A percentile compares a stretch with the other conserved stretches of the same genome.
These are phyloP conservation scores for Sechiopsis laciniata DNA, from an alignment of 306 rosid species.

Conservation along the genomic window DNA sequence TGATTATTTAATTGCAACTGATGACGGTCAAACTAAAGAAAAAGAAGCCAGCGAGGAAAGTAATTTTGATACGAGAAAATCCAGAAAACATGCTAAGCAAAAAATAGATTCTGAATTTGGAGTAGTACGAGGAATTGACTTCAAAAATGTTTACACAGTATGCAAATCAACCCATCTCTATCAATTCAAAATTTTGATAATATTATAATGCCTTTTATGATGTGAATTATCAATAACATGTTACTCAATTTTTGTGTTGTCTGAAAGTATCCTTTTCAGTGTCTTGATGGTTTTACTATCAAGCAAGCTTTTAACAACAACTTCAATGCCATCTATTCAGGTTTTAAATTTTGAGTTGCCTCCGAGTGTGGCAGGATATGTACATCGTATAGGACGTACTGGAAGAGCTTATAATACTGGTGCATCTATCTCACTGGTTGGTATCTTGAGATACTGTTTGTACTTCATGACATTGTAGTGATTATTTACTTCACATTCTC, in stretches of 20 bases:
- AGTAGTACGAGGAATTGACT: slow-evolving; percentile 91
- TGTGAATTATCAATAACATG: background rate
- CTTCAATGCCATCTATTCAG: slow-evolving; percentile 36
- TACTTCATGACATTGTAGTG: background rate
- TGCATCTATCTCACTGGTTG: slow-evolving; percentile 82
- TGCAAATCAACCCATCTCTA: slow-evolving; percentile 17
- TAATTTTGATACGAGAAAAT: slow-evolving; percentile 37
- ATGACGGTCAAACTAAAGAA: slow-evolving; percentile 61
- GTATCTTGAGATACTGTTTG: slow-evolving; percentile 26
- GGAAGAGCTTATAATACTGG: slow-evolving; percentile 92
- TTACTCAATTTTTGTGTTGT: background rate
- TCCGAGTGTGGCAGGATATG: slow-evolving; percentile 59
- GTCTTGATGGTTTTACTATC: background rate
- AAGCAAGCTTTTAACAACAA: slow-evolving; percentile 1
- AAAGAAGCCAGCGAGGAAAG: slow-evolving; percentile 48
- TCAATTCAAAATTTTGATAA: background rate
- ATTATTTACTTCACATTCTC: slow-evolving; percentile 3
- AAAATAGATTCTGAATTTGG: slow-evolving; percentile 88
- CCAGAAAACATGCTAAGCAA: slow-evolving; percentile 42
- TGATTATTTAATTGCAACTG: slow-evolving; percentile 90
- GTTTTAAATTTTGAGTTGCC: slow-evolving; percentile 95
- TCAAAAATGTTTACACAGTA: slow-evolving; percentile 90
- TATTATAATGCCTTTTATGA: too few species aligned
- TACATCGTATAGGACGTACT: slow-evolving; percentile 93
- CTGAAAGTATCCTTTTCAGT: too few species aligned